Percentiles rank a stretch among this genome's conserved stretches.
Evolutionary conservation across 2,329 filamentous ascomycete genomes (phyloP).

Genomic region (Nigrospora oryzae): DNA sequence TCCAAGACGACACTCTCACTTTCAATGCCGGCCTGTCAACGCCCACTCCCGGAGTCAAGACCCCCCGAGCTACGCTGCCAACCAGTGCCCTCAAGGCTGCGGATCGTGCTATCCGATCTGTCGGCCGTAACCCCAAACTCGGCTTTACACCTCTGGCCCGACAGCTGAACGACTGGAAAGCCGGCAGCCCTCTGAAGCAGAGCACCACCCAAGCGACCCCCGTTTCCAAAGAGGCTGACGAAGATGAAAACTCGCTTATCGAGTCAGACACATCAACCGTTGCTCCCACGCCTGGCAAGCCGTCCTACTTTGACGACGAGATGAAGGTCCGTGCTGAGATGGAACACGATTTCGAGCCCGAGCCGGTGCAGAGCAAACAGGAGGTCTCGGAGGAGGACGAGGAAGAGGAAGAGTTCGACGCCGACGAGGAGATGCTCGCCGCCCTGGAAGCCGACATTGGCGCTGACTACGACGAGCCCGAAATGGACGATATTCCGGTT

Average conservation of each 20-base stretch:
- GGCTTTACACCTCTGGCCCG: slow-evolving; percentile 58
- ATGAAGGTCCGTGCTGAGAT: slow-evolving; percentile 28
- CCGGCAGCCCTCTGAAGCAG: slow-evolving; percentile 44
- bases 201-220: slow-evolving; percentile 16
- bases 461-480: slow-evolving; percentile 21
- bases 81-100: slow-evolving; percentile 17
- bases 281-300: slow-evolving; percentile 30
- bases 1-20: slow-evolving; percentile 16
- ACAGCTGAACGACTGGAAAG: slow-evolving; percentile 54
- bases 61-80: slow-evolving; percentile 11
- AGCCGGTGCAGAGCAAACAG: no score
- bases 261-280: slow-evolving; percentile 12
- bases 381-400: neutral
- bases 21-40: slow-evolving; percentile 28
- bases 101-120: slow-evolving; percentile 20
- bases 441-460: slow-evolving; percentile 25
- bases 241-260: slow-evolving; percentile 16
- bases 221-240: slow-evolving; percentile 10
- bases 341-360: neutral
- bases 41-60: slow-evolving; percentile 26
- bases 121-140: slow-evolving; percentile 22
- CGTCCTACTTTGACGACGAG: slow-evolving; percentile 53
- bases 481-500: slow-evolving; percentile 37
- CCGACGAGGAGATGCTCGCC: slow-evolving; percentile 23
- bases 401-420: slow-evolving; percentile 15